Evolutionary conservation across 495 filamentous ascomycete genomes (phyloP), one percentile per base, ranked within the genome.

Genomic region (Penicillium pulvis): DNA sequence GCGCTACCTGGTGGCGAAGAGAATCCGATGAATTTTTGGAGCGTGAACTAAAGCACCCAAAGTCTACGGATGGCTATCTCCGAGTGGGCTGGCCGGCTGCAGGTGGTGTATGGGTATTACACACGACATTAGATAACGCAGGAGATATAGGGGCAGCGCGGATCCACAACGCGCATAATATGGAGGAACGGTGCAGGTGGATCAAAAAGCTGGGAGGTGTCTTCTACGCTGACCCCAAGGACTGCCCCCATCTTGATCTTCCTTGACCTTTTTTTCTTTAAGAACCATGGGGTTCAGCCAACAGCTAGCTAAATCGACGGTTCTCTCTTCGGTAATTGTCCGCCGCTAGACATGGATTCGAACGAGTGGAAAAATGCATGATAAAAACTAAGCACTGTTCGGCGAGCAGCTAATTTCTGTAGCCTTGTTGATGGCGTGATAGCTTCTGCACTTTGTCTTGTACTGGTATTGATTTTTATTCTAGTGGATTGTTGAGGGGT

Each of bases 101-200:
- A 20, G 55, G 47, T 53, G 55, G 59, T 33, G 59, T 58, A 20
- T 61, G 59, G 59, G 59, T 58, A 51, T 53, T 11, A 47, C 26
- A 57, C 35, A 57, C 59, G 42, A 54, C 53, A 44, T 24, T 30
- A 28, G 44, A 39, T 14, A 48, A 49, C 26, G 54, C 55, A 26
- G 26, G 54, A 17, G 20, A 47, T 39, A 45, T 46, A 51, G 59
- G 59, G 42, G 31, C n/a, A 51, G 53, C 46, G 26, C 23, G 51
- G 55, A 36, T 61, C 10, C 39, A 47, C 19, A 57, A 53, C 28
- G 59, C 55, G 54, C 75, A 17, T 24, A 28, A 16, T 24, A 48
- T 48, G 45, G 45, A 48, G 20, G 45, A 48, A 20, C 45, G 45
- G 19, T 48, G 45, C 45, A 48, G 12, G 14, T 24, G 16, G 45